Evolutionary conservation across 768 basidiomycete genomes (phyloP), one percentile per base, ranked within the genome.

Genomic region (Lactarius tabidus): DNA sequence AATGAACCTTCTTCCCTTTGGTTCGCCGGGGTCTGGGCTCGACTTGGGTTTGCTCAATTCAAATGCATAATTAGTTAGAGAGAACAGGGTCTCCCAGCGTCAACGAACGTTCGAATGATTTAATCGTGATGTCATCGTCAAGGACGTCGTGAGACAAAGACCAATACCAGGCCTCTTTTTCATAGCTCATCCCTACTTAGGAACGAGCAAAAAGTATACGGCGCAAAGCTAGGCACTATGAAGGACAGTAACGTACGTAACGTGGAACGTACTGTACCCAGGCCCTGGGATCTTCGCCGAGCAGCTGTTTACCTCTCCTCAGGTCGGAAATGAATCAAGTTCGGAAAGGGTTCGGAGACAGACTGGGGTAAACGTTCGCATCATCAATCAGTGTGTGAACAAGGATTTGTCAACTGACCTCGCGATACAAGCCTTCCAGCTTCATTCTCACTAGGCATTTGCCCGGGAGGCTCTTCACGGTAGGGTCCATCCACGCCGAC

Each of bases 361-460:
- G 82, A 80, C 83, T 85, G 57, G 17, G 52, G 62, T 28, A 7
- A 61, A 48, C 65, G 55, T 36, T 48, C 18, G 64, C 53, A 52
- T 39, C 36, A 31, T 67, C 10, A 14, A 14, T 36, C n/a, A n/a
- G 10, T 45, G 33, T 43, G 12, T 39, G 14, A 35, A 39, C 31
- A 18, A 54, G 51, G n/a, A 18, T 15, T 28, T 14, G 45, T 29
- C 20, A 29, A 74, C 79, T 71, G 71, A 84, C 84, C 73, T 84
- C 82, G 54, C 84, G 79, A 65, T 85, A 85, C 45, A 82, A 79
- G 60, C 82, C 81, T 52, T 79, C 77, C 74, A 85, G 75, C 28
- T 84, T 78, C 84, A 86, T 86, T 29, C 82, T 78, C 78, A 86
- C 75, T 43, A 86, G 72, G 69, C 84, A 85, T 70, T 86, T 86